Evolutionary conservation across 83 land plant species (phyloP).

Genomic region (Picea abies): DNA sequence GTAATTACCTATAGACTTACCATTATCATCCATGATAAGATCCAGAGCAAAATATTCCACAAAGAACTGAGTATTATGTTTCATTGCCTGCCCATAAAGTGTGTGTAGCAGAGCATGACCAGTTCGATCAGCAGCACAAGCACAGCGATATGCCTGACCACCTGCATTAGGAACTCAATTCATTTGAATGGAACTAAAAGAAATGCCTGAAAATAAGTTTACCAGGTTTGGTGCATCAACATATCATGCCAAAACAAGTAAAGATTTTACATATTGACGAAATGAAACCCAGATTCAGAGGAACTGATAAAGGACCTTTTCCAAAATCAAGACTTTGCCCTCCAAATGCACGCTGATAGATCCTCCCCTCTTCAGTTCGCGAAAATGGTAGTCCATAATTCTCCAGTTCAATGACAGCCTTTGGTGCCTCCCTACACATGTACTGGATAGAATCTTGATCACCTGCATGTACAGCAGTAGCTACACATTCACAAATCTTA

Average conservation of each 20-base stretch:
- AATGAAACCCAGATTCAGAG: background rate
- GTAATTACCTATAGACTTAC: slow-evolving; percentile 31
- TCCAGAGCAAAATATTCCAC: slow-evolving; percentile 99
- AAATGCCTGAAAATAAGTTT: background rate
- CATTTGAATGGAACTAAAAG: background rate
- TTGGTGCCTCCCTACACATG: slow-evolving; percentile 99
- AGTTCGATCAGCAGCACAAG: slow-evolving; percentile 99
- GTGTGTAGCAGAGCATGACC: slow-evolving; percentile 97
- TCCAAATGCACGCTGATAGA: slow-evolving; percentile 99
- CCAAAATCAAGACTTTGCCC: slow-evolving; percentile 98
- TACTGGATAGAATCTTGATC: slow-evolving; percentile 99
- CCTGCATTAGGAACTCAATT: slow-evolving; percentile 42
- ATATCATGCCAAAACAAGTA: background rate
- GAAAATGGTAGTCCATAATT: slow-evolving; percentile 98
- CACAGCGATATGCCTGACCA: slow-evolving; percentile 99
- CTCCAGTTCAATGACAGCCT: slow-evolving; percentile 97
- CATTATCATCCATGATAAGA: slow-evolving; percentile 81
- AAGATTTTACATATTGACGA: background rate
- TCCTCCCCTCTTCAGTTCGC: slow-evolving; percentile 96
- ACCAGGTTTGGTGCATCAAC: background rate
- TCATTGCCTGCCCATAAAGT: slow-evolving; percentile 98
- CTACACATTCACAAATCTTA: too few relatives aligned
- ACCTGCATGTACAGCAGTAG: slow-evolving; percentile 46
- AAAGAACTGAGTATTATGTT: slow-evolving; percentile 97
- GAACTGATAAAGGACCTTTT: slow-evolving; percentile 57